Evolutionary conservation across 768 basidiomycete genomes (phyloP), one percentile per base, ranked within the genome.

Genomic region (Lactifluus hygrophoroides): DNA sequence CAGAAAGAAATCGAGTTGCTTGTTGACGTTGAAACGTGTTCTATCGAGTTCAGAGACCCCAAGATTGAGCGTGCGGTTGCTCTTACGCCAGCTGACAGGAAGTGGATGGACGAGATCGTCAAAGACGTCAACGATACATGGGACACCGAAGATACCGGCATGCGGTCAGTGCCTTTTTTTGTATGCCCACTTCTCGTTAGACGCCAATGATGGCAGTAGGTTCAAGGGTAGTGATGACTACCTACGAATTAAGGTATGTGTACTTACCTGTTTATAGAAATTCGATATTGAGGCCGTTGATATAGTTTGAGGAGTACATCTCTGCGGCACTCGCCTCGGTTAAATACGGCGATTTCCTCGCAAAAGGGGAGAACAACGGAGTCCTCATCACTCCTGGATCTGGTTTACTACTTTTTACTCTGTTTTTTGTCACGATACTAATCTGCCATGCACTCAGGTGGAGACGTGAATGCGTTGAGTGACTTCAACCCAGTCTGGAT

Each of bases 201-300:
- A 48, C 10, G 28, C 27, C 28, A 44, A 50, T 46, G 13, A 19
- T 38, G 51, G 21, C n/a, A 61, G 38, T 67, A 91, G 88, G 62
- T 98, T 95, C 74, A 88, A 89, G 71, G 96, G 95, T 13, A 93
- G 90, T 64, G 96, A 99, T 65, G 96, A 99, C 70, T 97, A 94
- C 67, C 72, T 99, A 25, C 78, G 96, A 57, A 79, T 81, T 35
- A 94, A 94, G 80, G 90, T 88, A 57, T 21, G 69, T 64, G 32
- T 23, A 17, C 30, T 54, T 44, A 23, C 42, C 25, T 13, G 32
- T 34, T 66, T 34, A 9, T 35, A 1, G 14, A 9, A 23, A 19
- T 19, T 27, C 19, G 34, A 19, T 54, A 9, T 25, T 55, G 50
- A 48, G 25, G 46, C 21, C 30, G 5, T 44, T 42, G 21, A 13